Conservation (phyloP, 805 yeast species). For the Ogataea pini region DNA sequence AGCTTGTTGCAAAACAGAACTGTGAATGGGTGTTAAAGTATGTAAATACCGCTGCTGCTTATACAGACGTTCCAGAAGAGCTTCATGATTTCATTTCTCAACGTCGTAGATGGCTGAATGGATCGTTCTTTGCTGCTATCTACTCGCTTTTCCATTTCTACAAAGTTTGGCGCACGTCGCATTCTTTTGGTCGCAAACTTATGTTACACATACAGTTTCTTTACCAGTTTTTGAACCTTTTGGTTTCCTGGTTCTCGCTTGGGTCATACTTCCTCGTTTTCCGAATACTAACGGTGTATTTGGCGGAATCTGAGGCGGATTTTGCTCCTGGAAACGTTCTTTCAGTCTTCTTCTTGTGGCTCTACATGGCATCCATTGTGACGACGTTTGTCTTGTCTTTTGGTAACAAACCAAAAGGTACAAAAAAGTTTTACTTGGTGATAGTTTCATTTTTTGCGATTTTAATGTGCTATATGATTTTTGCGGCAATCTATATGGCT, state of each 20-base stretch:
- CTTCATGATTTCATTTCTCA: constrained; percentile 87
- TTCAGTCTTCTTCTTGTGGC: constrained; percentile 80
- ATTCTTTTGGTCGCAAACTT: constrained; percentile 64
- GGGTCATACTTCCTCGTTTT: constrained; percentile 90
- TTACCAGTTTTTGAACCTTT: constrained; percentile 71
- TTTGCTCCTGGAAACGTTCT: constrained; percentile 76
- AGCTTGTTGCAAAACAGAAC: constrained; percentile 80
- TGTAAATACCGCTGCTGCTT: constrained; percentile 86
- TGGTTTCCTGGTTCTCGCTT: constrained; percentile 90
- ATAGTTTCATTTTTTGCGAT: constrained; percentile 82
- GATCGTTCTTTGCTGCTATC: constrained; percentile 92
- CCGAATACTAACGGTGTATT: constrained; percentile 77
- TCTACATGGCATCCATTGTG: constrained; percentile 76
- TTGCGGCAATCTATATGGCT: constrained; percentile 83
- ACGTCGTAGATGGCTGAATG: constrained; percentile 95
- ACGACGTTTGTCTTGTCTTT: constrained; percentile 86
- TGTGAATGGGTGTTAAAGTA: constrained; percentile 79
- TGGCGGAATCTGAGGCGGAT: constrained; percentile 61
- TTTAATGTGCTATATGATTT: constrained; percentile 84
- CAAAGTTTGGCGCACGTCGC: constrained; percentile 78
- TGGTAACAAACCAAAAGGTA: constrained; percentile 94
- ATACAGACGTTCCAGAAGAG: constrained; percentile 92
- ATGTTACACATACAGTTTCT: constrained; percentile 74
- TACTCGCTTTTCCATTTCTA: constrained; percentile 80
- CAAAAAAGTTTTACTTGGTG: constrained; percentile 71